Percentiles rank a stretch among this genome's conserved stretches.
phyloP scores from a whole-genome alignment of 768 basidiomycete genomes.

The Lactarius psammicola region DNA sequence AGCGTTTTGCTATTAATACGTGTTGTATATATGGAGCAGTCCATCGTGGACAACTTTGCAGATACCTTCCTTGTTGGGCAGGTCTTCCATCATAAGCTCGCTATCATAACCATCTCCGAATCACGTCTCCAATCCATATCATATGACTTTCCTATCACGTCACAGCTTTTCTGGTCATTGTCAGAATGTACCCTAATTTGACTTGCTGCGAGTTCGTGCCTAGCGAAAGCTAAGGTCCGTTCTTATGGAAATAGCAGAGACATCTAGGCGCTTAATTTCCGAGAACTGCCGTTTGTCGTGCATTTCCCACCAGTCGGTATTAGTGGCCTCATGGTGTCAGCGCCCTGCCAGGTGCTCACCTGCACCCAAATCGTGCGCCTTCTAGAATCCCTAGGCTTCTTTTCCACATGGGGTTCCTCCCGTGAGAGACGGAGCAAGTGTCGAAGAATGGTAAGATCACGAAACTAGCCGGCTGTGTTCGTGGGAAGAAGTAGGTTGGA shows the following conservation, averaged over 20 bases:
- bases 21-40: conserved; percentile 13
- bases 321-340: conserved; percentile 27
- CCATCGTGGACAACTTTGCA: conserved; percentile 9
- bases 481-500: not conserved
- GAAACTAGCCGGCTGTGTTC: conserved; percentile 7
- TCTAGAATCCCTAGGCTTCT: conserved; percentile 21
- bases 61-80: conserved; percentile 5
- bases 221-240: conserved; percentile 4
- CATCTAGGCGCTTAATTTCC: conserved; percentile 13
- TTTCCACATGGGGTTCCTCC: conserved; percentile 24
- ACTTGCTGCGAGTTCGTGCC: conserved; percentile 12
- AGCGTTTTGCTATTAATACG: conserved; percentile 10
- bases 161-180: conserved; percentile 16
- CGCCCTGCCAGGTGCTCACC: conserved; percentile 15
- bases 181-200: conserved; percentile 12
- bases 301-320: conserved; percentile 23
- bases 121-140: conserved; percentile 10
- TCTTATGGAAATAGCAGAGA: conserved; percentile 7
- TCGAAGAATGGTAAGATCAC: conserved; percentile 15
- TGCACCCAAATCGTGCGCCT: conserved; percentile 16
- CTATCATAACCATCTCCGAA: conserved; percentile 27
- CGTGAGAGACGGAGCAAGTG: conserved; percentile 22
- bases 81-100: conserved; percentile 6
- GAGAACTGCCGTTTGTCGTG: conserved; percentile 14
- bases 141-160: conserved; percentile 24